Conservation (phyloP, 2,329 filamentous ascomycete genomes). For the Penicillium verrucosum region DNA sequence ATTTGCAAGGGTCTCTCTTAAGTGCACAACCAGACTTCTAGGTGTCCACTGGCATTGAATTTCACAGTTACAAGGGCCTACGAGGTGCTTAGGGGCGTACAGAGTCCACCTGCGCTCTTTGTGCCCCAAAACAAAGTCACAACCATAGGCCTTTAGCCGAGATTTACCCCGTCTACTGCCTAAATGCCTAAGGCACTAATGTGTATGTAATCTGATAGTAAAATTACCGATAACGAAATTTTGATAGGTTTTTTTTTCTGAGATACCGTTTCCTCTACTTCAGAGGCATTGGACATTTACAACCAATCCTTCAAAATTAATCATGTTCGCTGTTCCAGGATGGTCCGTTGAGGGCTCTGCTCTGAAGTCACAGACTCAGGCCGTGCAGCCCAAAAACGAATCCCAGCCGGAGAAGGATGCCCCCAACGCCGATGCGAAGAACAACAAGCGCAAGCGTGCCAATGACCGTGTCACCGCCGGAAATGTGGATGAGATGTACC, state of each 20-base stretch:
- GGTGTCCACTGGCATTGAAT: background rate
- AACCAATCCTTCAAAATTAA: conserved; percentile 1
- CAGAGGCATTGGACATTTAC: background rate
- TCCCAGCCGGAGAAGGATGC: conserved; percentile 36
- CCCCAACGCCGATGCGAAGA: conserved; percentile 33
- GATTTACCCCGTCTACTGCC: background rate
- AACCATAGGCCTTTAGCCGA: background rate
- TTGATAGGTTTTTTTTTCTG: background rate
- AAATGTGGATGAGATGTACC: conserved; percentile 77
- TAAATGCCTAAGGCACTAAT: background rate
- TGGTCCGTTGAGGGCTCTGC: conserved; percentile 76
- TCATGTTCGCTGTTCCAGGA: conserved; percentile 86
- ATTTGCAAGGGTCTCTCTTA: background rate
- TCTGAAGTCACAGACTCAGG: conserved; percentile 66
- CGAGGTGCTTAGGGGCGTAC: background rate
- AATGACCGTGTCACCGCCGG: conserved; percentile 56
- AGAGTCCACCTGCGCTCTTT: background rate
- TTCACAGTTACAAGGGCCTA: background rate
- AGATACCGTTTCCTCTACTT: background rate
- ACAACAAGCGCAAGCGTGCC: conserved; percentile 53
- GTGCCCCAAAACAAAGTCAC: background rate
- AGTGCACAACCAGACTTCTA: background rate
- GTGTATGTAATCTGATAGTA: conserved; percentile 4
- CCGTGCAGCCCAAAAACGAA: conserved; percentile 62
- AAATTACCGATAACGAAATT: conserved; percentile 14